Evolutionary conservation across 129 eudicot species (phyloP), one percentile per base, ranked within the genome.

Genomic region (Kitagawia praeruptora): DNA sequence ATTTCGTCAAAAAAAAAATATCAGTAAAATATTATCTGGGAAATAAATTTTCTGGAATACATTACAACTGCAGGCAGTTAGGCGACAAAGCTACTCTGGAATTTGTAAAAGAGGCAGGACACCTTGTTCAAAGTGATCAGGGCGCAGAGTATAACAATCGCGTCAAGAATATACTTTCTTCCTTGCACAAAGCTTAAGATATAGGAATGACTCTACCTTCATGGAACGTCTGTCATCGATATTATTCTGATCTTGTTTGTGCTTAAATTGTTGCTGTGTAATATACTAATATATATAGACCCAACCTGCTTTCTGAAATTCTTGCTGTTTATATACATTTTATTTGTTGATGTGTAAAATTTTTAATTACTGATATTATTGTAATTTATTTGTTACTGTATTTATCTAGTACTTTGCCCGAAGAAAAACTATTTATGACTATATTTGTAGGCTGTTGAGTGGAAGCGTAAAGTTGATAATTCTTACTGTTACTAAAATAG

Each of bases 51-150:
- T 4, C 27, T 54, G 63, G 63, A 21, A 25, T 61, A 25, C 31
- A 37, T 69, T 39, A 67, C 25, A 44, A 21, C 18, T 72, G 76
- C 76, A 72, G 76, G 48, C 49, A 72, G 47, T 21, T 72, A n/a
- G 76, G 49, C 28, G 51, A 8, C 2, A 28, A 23, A 2, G 76
- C 51, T 72, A 72, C 51, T 41, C 51, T 72, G 51, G 76, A 72
- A 72, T 72, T 72, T 10, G 76, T 72, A 23, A 72, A 72, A 44
- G 76, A 72, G 76, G 76, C 76, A 41, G 76, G 76, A 21, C 76
- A 72, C 76, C 76, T 72, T 25, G 76, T 72, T 72, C 76, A 72
- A 41, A 38, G 1, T n/a, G 76, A 72, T 41, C 76, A 72, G 28
- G 76, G 49, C 4, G 11, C 76, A 19, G 76, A 39, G 51, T 72